Conservation (phyloP, 192 early-diverging fungal species). For the Coemansia sp. region DNA sequence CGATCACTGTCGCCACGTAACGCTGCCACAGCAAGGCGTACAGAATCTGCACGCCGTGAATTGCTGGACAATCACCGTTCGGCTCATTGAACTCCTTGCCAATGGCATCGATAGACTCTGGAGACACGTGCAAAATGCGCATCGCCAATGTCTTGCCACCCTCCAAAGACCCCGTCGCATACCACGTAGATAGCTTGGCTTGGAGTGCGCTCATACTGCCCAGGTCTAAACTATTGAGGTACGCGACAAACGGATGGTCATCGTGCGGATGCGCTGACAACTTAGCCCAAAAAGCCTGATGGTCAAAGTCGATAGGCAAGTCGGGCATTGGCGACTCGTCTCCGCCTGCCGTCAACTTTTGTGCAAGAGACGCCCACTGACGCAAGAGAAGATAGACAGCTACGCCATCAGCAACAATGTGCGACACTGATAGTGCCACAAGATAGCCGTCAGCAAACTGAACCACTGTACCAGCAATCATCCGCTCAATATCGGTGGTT, state of each 20-base stretch:
- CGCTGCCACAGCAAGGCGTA: conserved; percentile 1
- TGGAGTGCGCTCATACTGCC: background rate
- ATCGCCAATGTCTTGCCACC: background rate
- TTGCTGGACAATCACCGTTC: background rate
- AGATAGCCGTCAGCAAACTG: background rate
- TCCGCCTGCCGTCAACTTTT: background rate
- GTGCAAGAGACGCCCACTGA: background rate
- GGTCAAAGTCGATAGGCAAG: background rate
- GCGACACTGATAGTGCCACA: background rate
- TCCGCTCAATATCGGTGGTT: background rate
- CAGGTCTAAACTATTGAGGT: background rate
- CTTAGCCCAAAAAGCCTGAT: background rate
- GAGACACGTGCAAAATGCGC: background rate
- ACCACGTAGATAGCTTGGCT: background rate
- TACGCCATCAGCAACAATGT: background rate
- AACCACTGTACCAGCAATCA: background rate
- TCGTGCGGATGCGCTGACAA: background rate
- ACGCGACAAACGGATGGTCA: background rate
- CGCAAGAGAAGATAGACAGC: background rate
- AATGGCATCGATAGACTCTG: background rate
- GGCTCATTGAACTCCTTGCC: background rate
- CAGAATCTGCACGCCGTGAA: background rate
- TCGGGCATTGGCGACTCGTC: background rate
- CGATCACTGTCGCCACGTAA: background rate
- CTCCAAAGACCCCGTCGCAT: background rate